Conservation (phyloP, 495 filamentous ascomycete species). For the Penicillium parvum region DNA sequence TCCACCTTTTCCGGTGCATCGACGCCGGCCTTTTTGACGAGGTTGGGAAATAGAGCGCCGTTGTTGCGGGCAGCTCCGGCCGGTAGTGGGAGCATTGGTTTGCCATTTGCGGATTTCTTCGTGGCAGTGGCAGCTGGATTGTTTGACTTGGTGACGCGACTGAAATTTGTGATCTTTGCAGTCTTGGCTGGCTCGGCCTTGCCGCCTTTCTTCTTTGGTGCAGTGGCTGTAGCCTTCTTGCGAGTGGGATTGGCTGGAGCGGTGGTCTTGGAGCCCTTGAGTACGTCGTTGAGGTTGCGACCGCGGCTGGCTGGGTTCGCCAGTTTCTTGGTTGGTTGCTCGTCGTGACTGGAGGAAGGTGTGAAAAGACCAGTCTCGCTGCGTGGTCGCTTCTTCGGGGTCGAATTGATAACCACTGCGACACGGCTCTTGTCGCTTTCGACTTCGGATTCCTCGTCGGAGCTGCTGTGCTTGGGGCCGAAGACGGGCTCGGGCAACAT, state of each 20-base stretch:
- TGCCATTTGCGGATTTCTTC: constrained; percentile 26
- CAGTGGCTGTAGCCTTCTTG: constrained; percentile 17
- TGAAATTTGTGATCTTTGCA: constrained; percentile 26
- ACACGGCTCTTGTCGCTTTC: constrained; percentile 34
- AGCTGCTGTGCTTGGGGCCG: constrained; percentile 3
- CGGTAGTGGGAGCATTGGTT: constrained; percentile 39
- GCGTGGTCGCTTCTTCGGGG: constrained; percentile 35
- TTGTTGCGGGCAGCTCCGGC: constrained; percentile 42
- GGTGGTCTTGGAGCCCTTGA: constrained; percentile 19
- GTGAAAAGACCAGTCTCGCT: constrained; percentile 55
- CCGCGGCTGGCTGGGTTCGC: constrained; percentile 31
- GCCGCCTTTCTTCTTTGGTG: constrained; percentile 18
- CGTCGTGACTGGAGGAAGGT: constrained; percentile 52
- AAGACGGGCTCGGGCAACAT: constrained; percentile 22
- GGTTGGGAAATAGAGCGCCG: constrained; percentile 26
- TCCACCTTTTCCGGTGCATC: background rate
- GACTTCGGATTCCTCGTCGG: constrained; percentile 31
- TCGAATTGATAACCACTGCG: constrained; percentile 38
- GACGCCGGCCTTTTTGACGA: constrained; percentile 16
- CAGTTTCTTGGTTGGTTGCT: constrained; percentile 17
- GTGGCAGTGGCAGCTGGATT: constrained; percentile 14
- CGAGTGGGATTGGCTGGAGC: constrained; percentile 11
- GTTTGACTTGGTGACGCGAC: constrained; percentile 37
- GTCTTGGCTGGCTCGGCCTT: constrained; percentile 20
- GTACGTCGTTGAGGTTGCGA: constrained; percentile 25